Evolutionary conservation across 176 grass and related monocot species (phyloP).

Genomic region (Hordeum marinum): DNA sequence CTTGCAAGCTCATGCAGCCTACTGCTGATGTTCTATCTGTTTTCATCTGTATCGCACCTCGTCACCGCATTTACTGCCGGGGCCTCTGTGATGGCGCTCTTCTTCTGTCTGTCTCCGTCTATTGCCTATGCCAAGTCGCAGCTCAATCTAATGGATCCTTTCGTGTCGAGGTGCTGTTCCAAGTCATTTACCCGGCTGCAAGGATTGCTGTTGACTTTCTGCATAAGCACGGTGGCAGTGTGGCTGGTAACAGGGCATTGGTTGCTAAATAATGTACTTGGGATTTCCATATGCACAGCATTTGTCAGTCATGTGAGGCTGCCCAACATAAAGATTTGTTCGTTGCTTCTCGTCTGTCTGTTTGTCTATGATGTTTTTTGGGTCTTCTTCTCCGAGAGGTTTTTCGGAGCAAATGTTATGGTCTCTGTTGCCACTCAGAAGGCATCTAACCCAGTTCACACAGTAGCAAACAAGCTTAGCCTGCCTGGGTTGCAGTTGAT

Average conservation of each 20-base stretch:
- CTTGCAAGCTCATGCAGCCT: slow-evolving; percentile 86
- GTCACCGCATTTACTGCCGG: slow-evolving; percentile 74
- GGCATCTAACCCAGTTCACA: slow-evolving; percentile 93
- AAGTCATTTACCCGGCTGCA: slow-evolving; percentile 76
- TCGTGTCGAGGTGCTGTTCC: slow-evolving; percentile 75
- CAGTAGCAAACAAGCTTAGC: slow-evolving; percentile 78
- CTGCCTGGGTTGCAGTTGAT: slow-evolving; percentile 82
- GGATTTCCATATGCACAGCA: slow-evolving; percentile 87
- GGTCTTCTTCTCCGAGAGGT: slow-evolving; percentile 97
- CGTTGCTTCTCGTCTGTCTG: slow-evolving; percentile 75
- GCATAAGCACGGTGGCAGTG: slow-evolving; percentile 43
- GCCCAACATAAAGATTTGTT: slow-evolving; percentile 96
- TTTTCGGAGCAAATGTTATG: slow-evolving; percentile 99
- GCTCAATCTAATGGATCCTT: slow-evolving; percentile 57
- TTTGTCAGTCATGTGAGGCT: slow-evolving; percentile 97
- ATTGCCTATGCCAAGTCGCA: slow-evolving; percentile 46
- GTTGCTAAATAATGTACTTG: slow-evolving; percentile 84
- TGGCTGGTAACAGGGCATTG: slow-evolving; percentile 95
- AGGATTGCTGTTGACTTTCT: slow-evolving; percentile 55
- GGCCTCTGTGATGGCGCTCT: slow-evolving; percentile 74
- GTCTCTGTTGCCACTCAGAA: slow-evolving; percentile 98
- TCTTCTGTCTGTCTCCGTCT: slow-evolving; percentile 77
- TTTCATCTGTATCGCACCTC: slow-evolving; percentile 87
- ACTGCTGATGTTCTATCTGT: slow-evolving; percentile 91
- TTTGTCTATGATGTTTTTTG: slow-evolving; percentile 97